Base-by-base conservation (phyloP, 306 rosid species). In the Begonia masoniana region DNA sequence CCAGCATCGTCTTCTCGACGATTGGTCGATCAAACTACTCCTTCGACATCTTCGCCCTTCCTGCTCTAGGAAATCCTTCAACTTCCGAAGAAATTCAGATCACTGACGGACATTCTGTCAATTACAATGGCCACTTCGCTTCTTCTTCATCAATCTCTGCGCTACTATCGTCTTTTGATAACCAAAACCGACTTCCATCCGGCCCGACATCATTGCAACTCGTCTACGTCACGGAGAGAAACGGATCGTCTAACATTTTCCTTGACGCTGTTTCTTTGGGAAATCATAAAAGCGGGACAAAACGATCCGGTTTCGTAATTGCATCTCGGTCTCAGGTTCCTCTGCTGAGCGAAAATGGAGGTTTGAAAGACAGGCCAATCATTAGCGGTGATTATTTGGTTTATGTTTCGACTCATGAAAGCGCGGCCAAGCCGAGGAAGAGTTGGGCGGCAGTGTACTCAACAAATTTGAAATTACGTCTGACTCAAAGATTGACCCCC, bases 71-170 rank as follows among this genome's bases (percentile, higher is more conserved):
- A 5, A 15, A 56, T 15, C 69, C 76, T 13, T 54, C 35, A 4
- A 10, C 60, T 5, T 0, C 52, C 57, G 16, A 52, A 6, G 94
- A 89, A 64, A 47, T 68, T 54, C 73, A n/a, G 58, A 15, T 91
- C 67, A 91, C 91, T 2, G 97, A 91, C 35, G 95, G 88, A 19
- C 58, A 52, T 41, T 82, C 88, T 48, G 76, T 89, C 62, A 91
- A 85, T 26, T 91, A 74, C 54, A 91, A 91, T 52, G 97, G 97
- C 62, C 78, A 85, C 15, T 85, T 91, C 65, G 35, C 35, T 26
- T 26, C 6, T 26, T 26, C 4, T 26, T 26, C 35, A 6, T 26
- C 35, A 26, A 26, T 61, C 35, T 23, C 74, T 23, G 10, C 49
- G 9, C 60, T 76, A 35, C 23, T 45, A 51, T 63, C 75, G 35